These are phyloP conservation scores for Trichoderma afroharzianum DNA, from an alignment of 2,329 filamentous ascomycete species.

Conservation along the genomic window DNA sequence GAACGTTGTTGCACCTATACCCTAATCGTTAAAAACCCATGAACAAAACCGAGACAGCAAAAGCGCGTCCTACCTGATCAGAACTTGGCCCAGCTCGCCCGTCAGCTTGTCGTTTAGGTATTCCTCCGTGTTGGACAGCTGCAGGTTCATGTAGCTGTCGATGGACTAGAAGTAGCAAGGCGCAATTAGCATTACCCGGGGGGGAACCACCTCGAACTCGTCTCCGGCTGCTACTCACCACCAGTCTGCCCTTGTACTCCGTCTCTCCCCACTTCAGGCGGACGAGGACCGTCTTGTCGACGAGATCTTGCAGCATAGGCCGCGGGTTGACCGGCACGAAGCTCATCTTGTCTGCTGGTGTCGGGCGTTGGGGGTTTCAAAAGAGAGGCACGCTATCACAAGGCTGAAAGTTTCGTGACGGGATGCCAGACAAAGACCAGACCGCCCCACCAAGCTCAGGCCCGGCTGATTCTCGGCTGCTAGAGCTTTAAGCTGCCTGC, in stretches of 20 bases:
- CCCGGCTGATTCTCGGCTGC: not conserved
- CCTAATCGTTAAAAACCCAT: not conserved
- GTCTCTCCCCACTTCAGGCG: constrained; percentile 97
- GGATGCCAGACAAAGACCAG: constrained; percentile 2
- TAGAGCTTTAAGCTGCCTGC: not conserved
- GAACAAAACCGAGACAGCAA: not conserved
- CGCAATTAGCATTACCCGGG: not conserved
- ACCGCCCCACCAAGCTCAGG: not conserved
- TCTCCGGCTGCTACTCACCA: constrained; percentile 34
- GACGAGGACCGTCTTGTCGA: constrained; percentile 87
- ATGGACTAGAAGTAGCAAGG: constrained; percentile 51
- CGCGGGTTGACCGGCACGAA: constrained; percentile 96
- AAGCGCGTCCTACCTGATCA: constrained; percentile 67
- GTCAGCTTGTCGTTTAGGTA: constrained; percentile 85
- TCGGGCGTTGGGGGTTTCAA: not conserved
- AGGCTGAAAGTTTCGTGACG: constrained; percentile 19
- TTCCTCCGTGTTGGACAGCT: constrained; percentile 86
- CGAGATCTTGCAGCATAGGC: constrained; percentile 89
- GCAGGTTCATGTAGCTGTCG: constrained; percentile 99
- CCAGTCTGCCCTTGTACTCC: constrained; percentile 91
- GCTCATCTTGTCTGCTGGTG: constrained; percentile 31
- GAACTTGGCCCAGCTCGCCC: constrained; percentile 80
- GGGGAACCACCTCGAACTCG: not conserved
- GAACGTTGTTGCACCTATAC: constrained; percentile 86
- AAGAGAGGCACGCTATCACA: constrained; percentile 10